Base-by-base conservation (phyloP, 176 grass and related monocot genomes). In the Pontederia crassipes region DNA sequence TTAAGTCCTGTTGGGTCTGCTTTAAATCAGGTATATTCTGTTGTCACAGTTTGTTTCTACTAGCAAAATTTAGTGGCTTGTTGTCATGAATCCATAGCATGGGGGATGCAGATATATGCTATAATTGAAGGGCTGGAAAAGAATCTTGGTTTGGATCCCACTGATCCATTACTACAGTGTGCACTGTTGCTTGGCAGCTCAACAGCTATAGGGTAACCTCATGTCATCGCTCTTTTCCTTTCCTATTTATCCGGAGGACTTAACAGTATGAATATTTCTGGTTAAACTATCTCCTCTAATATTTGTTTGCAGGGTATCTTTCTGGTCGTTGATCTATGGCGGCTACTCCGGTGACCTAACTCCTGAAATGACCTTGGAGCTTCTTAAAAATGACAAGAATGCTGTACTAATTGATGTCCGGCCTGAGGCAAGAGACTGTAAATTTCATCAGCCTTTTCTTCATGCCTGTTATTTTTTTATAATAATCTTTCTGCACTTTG, bases 391-490 rank as follows among this genome's bases (percentile, higher is more conserved):
- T 62, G 79, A 88, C 68, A 66, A 52, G 60, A 83, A 85, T 71
- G 83, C 93, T 65, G 70, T 97, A 76, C 93, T 97, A 67, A 71
- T 97, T 67, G 93, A 97, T 91, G 87, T 97, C 80, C 84, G 93
- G 71, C 77, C 87, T 85, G 87, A 97, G 93, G 93, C 84, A 97
- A 91, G 93, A 87, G 68, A 91, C 80, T 97, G 83, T 88, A 88
- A 88, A 89, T 89, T 84, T 89, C 86, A 88, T 60, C 70, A 74
- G 75, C 88, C 77, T 87, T 75, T 84, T 80, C 72, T 81, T 86
- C 84, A 24, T 40, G 72, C 73, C 24, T 63, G 63, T 50, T 46
- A 47, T 27, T 56, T 84, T 24, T 65, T 60, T 55, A 54, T 45
- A 82, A 67, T 52, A 51, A 74, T 52, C 49, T 69, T 60, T 80